Evolutionary conservation across 371 early-diverging fungal species (phyloP).

Genomic region (Mycotypha africana): DNA sequence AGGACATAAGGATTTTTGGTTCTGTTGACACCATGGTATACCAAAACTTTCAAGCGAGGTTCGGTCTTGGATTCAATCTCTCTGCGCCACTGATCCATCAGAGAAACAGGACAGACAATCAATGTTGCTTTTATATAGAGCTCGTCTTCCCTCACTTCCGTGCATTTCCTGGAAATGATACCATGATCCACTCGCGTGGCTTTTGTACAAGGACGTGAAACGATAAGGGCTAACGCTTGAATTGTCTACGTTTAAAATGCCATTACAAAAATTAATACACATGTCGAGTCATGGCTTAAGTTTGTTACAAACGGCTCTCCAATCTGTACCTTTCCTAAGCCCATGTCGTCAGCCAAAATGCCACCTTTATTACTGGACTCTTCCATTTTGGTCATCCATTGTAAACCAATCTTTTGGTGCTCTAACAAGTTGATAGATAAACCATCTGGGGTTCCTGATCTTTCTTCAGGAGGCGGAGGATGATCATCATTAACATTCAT

Average conservation of each 20-base stretch:
- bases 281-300: too few relatives aligned
- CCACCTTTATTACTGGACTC: constrained; percentile 55
- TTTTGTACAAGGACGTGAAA: constrained; percentile 36
- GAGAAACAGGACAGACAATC: constrained; percentile 56
- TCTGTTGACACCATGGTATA: constrained; percentile 51
- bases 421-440: constrained; percentile 43
- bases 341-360: constrained; percentile 73
- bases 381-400: constrained; percentile 61
- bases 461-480: constrained; percentile 34
- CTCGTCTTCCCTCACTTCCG: constrained; percentile 17
- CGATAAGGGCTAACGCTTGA: constrained; percentile 73
- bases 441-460: constrained; percentile 48
- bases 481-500: constrained; percentile 36
- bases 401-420: constrained; percentile 62
- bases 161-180: not conserved
- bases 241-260: constrained; percentile 70
- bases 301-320: not conserved
- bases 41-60: constrained; percentile 39
- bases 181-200: constrained; percentile 5
- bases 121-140: constrained; percentile 68
- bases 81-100: constrained; percentile 62
- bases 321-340: constrained; percentile 32
- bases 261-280: too few relatives aligned
- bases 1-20: constrained; percentile 27
- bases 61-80: constrained; percentile 51